phyloP scores from a whole-genome alignment of 1,284 basidiomycete genomes.

The Coniferiporia weirii region DNA sequence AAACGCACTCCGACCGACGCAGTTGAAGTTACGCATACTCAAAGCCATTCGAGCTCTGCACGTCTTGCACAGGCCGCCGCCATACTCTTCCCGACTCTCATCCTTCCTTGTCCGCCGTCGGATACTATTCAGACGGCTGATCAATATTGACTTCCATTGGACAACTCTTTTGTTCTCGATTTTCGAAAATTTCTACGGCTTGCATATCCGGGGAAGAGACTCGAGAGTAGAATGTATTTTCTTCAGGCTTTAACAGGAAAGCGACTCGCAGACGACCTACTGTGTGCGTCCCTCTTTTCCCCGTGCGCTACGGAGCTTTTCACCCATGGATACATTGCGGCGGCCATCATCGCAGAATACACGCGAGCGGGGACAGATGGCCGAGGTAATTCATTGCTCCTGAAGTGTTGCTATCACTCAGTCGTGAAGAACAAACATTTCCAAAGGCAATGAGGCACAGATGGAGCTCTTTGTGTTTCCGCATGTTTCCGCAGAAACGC shows the following conservation, averaged over 20 bases:
- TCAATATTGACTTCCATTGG: conserved; percentile 44
- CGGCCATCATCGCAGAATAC: conserved; percentile 40
- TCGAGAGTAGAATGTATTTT: conserved; percentile 36
- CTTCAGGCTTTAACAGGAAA: conserved; percentile 39
- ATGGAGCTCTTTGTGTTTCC: too few relatives aligned
- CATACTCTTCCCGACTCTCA: conserved; percentile 10
- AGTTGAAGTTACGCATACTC: background rate
- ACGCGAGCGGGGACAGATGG: conserved; percentile 43
- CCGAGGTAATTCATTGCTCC: conserved; percentile 28
- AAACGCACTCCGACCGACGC: background rate
- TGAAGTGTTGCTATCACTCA: background rate
- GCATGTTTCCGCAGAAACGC: too few relatives aligned
- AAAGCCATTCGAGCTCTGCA: conserved; percentile 4
- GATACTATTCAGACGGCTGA: conserved; percentile 32
- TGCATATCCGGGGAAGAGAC: conserved; percentile 23
- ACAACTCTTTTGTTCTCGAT: conserved; percentile 44
- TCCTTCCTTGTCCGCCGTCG: conserved; percentile 20
- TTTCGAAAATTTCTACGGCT: conserved; percentile 36
- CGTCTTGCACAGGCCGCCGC: conserved; percentile 7
- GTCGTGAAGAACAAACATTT: too few relatives aligned
- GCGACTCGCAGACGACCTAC: conserved; percentile 41
- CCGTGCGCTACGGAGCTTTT: conserved; percentile 24
- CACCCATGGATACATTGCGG: conserved; percentile 44
- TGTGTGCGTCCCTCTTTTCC: conserved; percentile 32
- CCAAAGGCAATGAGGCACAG: too few relatives aligned